phyloP scores from a whole-genome alignment of 163 green algal species.

The Chlorella variabilis region DNA sequence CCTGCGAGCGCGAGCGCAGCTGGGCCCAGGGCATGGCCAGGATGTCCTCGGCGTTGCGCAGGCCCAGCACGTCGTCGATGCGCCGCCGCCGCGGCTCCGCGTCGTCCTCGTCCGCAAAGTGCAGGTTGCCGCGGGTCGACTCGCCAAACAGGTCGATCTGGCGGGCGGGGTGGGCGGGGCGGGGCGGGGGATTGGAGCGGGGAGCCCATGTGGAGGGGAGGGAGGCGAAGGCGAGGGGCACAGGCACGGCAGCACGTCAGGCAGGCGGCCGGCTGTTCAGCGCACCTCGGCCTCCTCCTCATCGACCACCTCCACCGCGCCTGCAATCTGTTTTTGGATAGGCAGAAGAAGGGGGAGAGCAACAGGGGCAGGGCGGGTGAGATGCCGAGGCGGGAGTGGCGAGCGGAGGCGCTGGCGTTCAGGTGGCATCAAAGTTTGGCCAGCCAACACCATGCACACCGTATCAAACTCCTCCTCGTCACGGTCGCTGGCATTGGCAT shows the following conservation, averaged over 20 bases:
- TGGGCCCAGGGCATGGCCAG: constrained; percentile 54
- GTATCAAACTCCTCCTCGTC: constrained; percentile 29
- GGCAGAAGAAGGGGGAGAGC: background rate
- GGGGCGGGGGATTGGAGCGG: background rate
- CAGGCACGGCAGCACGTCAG: too few relatives aligned
- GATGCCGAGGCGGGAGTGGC: too few relatives aligned
- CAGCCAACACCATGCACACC: too few relatives aligned
- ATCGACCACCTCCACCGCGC: constrained; percentile 65
- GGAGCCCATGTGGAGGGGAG: background rate
- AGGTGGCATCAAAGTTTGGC: too few relatives aligned
- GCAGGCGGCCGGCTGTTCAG: too few relatives aligned
- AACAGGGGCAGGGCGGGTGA: background rate
- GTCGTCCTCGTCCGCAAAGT: constrained; percentile 64
- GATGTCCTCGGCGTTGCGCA: constrained; percentile 65
- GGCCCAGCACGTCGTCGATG: constrained; percentile 71
- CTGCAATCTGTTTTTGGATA: constrained; percentile 15
- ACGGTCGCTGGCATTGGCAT: background rate
- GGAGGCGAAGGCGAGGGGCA: background rate
- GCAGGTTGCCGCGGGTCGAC: constrained; percentile 78
- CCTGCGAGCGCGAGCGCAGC: constrained; percentile 45
- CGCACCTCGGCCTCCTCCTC: constrained; percentile 65
- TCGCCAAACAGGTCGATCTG: constrained; percentile 73
- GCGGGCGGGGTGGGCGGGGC: background rate
- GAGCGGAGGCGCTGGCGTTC: too few relatives aligned
- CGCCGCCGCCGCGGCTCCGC: constrained; percentile 5